phyloP scores from a whole-genome alignment of 805 yeast species.

The Suhomyces pyralidae region DNA sequence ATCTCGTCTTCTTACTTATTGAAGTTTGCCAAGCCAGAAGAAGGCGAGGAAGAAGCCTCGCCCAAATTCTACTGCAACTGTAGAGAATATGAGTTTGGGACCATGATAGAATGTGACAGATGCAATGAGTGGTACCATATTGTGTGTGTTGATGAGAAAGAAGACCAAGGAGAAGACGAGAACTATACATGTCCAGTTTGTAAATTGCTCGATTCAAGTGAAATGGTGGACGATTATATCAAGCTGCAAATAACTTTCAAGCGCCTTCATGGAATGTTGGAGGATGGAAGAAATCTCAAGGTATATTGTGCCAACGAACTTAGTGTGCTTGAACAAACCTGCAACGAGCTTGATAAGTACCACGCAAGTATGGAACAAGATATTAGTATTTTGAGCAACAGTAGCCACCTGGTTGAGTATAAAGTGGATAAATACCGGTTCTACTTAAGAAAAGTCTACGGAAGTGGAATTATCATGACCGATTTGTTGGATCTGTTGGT shows the following conservation, averaged over 20 bases:
- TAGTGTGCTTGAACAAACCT: constrained; percentile 13
- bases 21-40: constrained; percentile 1
- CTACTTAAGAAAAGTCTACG: constrained; percentile 28
- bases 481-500: constrained; percentile 16
- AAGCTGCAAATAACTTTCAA: constrained; percentile 12
- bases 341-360: constrained; percentile 7
- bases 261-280: constrained; percentile 11
- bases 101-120: constrained; percentile 67
- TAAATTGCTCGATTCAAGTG: constrained; percentile 19
- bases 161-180: constrained; percentile 17
- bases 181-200: constrained; percentile 32
- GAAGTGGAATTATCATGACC: constrained; percentile 24
- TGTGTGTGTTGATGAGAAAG: constrained; percentile 44
- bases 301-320: constrained; percentile 22
- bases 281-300: constrained; percentile 13
- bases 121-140: constrained; percentile 75
- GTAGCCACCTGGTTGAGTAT: constrained; percentile 2
- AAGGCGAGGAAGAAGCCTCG: constrained; percentile 7
- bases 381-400: constrained; percentile 13
- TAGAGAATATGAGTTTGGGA: constrained; percentile 55
- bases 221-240: constrained; percentile 13
- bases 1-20: constrained; percentile 23
- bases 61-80: constrained; percentile 53
- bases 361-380: constrained; percentile 4
- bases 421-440: constrained; percentile 24